phyloP scores from a whole-genome alignment of 495 filamentous ascomycete species.

The Niebla homalea region DNA sequence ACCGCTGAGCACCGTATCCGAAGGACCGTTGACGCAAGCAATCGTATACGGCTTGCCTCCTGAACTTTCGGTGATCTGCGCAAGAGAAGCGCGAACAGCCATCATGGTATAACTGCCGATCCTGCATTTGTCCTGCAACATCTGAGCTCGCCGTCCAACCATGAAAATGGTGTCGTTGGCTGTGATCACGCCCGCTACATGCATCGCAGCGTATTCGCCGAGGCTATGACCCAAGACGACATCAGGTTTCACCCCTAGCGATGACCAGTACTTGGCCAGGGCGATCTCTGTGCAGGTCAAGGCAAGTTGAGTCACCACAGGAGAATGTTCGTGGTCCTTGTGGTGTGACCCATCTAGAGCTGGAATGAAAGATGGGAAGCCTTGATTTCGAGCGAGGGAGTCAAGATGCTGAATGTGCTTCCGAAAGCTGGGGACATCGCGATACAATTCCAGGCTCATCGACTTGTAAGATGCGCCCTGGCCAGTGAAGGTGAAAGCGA shows the following conservation, averaged over 20 bases:
- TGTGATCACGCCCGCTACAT: conserved; percentile 56
- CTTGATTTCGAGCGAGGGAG: conserved; percentile 17
- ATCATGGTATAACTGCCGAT: conserved; percentile 44
- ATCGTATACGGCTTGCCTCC: conserved; percentile 27
- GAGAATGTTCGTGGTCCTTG: conserved; percentile 6
- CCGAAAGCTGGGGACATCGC: conserved; percentile 19
- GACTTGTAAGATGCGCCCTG: conserved; percentile 47
- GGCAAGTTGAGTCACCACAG: conserved; percentile 10
- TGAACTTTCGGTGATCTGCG: conserved; percentile 21
- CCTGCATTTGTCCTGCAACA: conserved; percentile 51
- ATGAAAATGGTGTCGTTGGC: conserved; percentile 56
- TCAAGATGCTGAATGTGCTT: conserved; percentile 20
- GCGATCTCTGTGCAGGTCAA: not conserved
- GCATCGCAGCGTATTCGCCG: conserved; percentile 65
- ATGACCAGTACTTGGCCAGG: conserved; percentile 25
- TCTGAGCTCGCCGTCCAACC: conserved; percentile 52
- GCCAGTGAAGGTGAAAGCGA: conserved; percentile 56
- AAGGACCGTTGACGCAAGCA: conserved; percentile 49
- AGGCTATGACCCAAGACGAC: conserved; percentile 60
- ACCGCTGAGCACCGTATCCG: conserved; percentile 51
- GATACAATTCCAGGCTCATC: conserved; percentile 19
- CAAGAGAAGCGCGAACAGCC: conserved; percentile 23
- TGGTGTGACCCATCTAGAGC: conserved; percentile 10
- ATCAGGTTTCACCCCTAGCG: conserved; percentile 53
- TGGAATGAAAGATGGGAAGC: conserved; percentile 24